These are phyloP conservation scores for Podochytrium sp. DNA, from an alignment of 192 early-diverging fungal species.

Conservation along the genomic window DNA sequence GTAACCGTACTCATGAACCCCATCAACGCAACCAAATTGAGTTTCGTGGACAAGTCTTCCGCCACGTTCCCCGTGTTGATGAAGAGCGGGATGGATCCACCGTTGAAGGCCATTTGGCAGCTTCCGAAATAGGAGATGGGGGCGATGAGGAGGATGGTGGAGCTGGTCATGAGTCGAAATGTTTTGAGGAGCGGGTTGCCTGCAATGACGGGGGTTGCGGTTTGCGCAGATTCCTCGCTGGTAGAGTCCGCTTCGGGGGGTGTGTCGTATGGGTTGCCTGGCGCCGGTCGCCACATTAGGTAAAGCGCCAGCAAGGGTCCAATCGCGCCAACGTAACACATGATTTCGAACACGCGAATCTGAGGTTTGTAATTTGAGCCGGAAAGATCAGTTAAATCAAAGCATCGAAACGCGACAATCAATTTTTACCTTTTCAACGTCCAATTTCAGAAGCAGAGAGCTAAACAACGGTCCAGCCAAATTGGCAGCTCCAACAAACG, in stretches of 20 bases:
- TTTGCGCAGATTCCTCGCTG: not conserved
- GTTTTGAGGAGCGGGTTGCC: slow-evolving; percentile 10
- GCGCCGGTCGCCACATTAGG: slow-evolving; percentile 12
- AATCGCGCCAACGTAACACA: slow-evolving; percentile 3
- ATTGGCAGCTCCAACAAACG: slow-evolving; percentile 5
- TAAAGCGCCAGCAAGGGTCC: slow-evolving; percentile 9
- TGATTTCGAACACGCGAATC: slow-evolving; percentile 23
- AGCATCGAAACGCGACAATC: not conserved
- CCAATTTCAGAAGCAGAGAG: slow-evolving; percentile 19
- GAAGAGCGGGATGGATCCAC: slow-evolving; percentile 25
- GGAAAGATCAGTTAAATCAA: not conserved
- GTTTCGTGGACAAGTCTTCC: slow-evolving; percentile 9
- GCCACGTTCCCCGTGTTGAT: slow-evolving; percentile 17
- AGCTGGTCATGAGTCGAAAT: slow-evolving; percentile 3
- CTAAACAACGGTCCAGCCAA: slow-evolving; percentile 29
- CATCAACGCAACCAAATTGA: slow-evolving; percentile 11
- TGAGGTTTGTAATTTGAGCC: not conserved
- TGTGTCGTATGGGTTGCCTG: slow-evolving; percentile 22
- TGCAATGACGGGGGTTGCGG: not conserved
- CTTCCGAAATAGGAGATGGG: slow-evolving; percentile 20
- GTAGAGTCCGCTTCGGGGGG: not conserved
- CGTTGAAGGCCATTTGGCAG: slow-evolving; percentile 32
- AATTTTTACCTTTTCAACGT: slow-evolving; percentile 16
- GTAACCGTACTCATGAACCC: slow-evolving; percentile 10
- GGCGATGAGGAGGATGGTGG: slow-evolving; percentile 20